Base-by-base conservation (phyloP, 148 eudicot species). In the Bassia scoparia region DNA sequence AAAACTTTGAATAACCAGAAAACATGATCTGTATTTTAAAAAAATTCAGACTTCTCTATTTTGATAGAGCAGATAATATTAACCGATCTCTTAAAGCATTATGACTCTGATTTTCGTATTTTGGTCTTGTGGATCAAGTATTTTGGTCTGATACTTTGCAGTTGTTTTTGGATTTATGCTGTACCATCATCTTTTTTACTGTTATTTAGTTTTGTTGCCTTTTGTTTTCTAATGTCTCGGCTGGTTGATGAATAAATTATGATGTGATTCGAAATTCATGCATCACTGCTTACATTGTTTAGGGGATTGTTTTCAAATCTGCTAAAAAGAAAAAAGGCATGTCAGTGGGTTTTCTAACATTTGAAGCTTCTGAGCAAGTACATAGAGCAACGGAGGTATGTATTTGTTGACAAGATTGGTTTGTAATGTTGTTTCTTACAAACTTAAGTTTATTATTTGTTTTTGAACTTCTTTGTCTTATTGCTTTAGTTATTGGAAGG, bases 251-350 rank as follows among this genome's bases (percentile, higher is more conserved):
- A 44, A 35, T 26, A 53, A 21, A 34, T 35, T 21, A 66, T 54
- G 6, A 41, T 27, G 20, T 52, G 31, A 66, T 54, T 5, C 59
- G 18, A 31, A 35, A 54, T 38, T 60, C 16, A 27, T 61, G 30
- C 17, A 5, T 31, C 38, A 63, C 30, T 67, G 62, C n/a, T 73
- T 56, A 29, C 18, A 21, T 60, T 77, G 46, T 34, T 11, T 82
- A 94, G 98, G 92, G 93, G n/a, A 78, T 91, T 61, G 67, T 58
- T 38, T 88, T 81, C 41, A 87, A 89, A 84, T 87, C 89, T 60
- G 96, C 93, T 55, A 91, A 88, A 87, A 94, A 91, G 81, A 94
- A 84, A 87, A 86, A 83, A 62, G 97, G 97, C 53, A 94, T 94
- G 98, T 49, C 74, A 10, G 89, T 87, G 43, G 98, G 97, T 68